These are phyloP conservation scores for Talaromyces amestolkiae DNA, from an alignment of 2,329 filamentous ascomycete species.

Conservation along the genomic window DNA sequence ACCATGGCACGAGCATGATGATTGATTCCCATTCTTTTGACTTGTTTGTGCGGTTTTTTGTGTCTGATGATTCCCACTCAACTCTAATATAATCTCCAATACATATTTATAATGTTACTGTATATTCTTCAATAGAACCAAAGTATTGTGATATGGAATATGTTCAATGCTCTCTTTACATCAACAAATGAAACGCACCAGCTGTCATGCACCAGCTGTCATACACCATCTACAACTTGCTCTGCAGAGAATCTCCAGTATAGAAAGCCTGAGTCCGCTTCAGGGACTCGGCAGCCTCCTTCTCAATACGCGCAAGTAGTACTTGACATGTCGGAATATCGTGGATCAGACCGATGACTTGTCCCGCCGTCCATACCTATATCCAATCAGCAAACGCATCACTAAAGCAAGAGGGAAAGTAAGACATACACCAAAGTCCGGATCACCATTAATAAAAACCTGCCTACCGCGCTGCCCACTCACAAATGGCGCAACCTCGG, in stretches of 20 bases:
- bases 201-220: background rate
- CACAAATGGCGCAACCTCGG: conserved; percentile 80
- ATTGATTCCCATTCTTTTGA: conserved; percentile 6
- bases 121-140: too few relatives aligned
- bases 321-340: conserved; percentile 75
- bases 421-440: conserved; percentile 74
- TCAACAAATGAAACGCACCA: background rate
- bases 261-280: conserved; percentile 59
- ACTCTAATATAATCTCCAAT: background rate
- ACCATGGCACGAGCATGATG: conserved; percentile 4
- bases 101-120: background rate
- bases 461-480: conserved; percentile 87
- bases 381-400: background rate
- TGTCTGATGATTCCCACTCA: conserved; percentile 5
- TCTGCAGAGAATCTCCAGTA: conserved; percentile 39
- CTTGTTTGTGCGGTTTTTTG: background rate
- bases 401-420: conserved; percentile 18
- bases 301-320: conserved; percentile 70
- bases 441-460: conserved; percentile 89
- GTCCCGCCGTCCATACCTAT: conserved; percentile 93
- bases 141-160: background rate
- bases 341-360: conserved; percentile 86
- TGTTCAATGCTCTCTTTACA: background rate
- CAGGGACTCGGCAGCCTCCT: conserved; percentile 68
- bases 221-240: conserved; percentile 43